Conservation (phyloP, 140 eudicot species). For the Flaveria floridana region DNA sequence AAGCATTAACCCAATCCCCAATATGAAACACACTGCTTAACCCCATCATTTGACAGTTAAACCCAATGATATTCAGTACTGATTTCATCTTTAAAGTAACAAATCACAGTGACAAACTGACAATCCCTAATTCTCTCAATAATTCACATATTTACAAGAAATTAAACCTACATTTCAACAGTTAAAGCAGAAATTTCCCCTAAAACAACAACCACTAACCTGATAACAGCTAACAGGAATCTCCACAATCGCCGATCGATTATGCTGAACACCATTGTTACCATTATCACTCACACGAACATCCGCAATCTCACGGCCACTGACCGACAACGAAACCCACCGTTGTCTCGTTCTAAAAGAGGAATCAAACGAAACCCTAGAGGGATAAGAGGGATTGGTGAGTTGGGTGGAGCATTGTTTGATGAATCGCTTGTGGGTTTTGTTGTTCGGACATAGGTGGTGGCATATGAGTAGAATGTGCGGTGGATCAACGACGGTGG, state of each 20-base stretch:
- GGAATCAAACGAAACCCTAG: conserved; percentile 45
- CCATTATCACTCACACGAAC: conserved; percentile 37
- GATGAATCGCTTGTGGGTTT: background rate
- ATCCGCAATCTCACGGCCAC: conserved; percentile 44
- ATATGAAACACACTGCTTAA: background rate
- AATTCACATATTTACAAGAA: background rate
- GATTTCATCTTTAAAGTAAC: conserved; percentile 16
- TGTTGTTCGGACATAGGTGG: conserved; percentile 27
- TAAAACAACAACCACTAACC: conserved; percentile 36
- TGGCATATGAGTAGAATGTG: conserved; percentile 35
- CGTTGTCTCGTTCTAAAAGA: conserved; percentile 11
- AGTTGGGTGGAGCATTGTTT: background rate
- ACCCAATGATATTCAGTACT: conserved; percentile 8
- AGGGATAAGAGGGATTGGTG: conserved; percentile 2
- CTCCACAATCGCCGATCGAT: conserved; percentile 48
- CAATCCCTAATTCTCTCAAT: background rate
- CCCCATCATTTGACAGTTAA: conserved; percentile 7
- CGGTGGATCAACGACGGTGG: conserved; percentile 15
- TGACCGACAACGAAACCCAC: conserved; percentile 36
- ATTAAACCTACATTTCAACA: conserved; percentile 24
- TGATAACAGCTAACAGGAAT: conserved; percentile 86
- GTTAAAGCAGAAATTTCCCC: background rate
- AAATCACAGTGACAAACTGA: background rate
- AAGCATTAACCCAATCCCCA: background rate
- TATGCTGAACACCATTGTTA: conserved; percentile 28